phyloP scores from a whole-genome alignment of 2,329 filamentous ascomycete species.

The Penicillium vulpinum region DNA sequence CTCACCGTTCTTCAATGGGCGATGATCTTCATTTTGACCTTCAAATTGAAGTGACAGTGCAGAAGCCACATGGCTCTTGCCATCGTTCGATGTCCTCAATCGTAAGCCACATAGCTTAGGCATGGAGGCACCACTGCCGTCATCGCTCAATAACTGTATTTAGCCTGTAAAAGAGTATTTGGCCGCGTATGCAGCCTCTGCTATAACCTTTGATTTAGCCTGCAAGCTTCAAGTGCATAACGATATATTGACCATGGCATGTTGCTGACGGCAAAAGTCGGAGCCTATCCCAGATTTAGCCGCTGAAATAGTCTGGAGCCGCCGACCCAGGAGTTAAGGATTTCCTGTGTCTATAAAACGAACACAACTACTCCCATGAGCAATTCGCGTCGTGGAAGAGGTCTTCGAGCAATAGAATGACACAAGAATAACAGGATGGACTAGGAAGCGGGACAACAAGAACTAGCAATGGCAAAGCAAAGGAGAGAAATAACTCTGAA shows the following conservation, averaged over 20 bases:
- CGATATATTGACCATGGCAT: background rate
- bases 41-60: background rate
- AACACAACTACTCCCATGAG: too few relatives aligned
- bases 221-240: background rate
- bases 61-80: background rate
- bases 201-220: too few relatives aligned
- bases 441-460: too few relatives aligned
- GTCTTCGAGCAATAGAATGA: background rate
- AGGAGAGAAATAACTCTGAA: too few relatives aligned
- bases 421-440: background rate
- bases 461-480: background rate
- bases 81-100: background rate
- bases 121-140: background rate
- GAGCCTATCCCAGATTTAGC: background rate
- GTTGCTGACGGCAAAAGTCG: background rate
- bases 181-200: too few relatives aligned
- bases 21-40: slow-evolving; percentile 14
- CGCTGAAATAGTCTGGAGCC: background rate
- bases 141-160: background rate
- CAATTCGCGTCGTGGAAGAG: background rate
- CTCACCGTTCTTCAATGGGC: slow-evolving; percentile 11
- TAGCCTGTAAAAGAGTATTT: too few relatives aligned
- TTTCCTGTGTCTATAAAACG: background rate
- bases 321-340: background rate
- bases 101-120: background rate